Evolutionary conservation across 2,329 filamentous ascomycete species (phyloP), one percentile per base, ranked within the genome.

Genomic region (Xylariaceae sp.): DNA sequence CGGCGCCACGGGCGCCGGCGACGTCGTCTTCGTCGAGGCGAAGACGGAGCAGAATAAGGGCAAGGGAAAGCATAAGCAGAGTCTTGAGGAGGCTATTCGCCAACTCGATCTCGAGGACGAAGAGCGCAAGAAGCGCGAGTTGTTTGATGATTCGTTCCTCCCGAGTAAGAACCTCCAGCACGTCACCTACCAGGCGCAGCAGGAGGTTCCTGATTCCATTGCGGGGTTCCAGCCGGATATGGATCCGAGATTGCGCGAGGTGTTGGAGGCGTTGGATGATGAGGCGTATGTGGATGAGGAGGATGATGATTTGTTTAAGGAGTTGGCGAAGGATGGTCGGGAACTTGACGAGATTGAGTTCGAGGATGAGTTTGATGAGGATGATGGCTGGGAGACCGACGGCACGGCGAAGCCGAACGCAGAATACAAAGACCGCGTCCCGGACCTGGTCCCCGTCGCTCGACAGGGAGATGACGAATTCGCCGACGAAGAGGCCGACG

Each of bases 151-250:
- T 41, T 88, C 90, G 18, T 83, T 93, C 11, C 77, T 93, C 34
- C 89, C 90, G 0, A 91, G 88, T 7, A 91, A 92, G 69, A 93
- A 90, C 71, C 80, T 92, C 51, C 84, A 85, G 57, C 85, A 87
- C 69, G 77, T 84, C 37, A 92, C 88, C 51, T 97, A 97, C 72
- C 90, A 97, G 73, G 88, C 92, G 57, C 92, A 97, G 76, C 94
- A 99, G 74, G 85, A 96, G 68, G 78, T 97, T 0, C 94, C 94
- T 0, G 94, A 99, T 75, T 87, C 86, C 6, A 89, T 99, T 69
- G 88, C 89, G 2, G 94, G 94, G 0, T 96, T 99, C 73, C 89
- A 99, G 74, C 94, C 95, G 5, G 92, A 97, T 71, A 97, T 99
- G 94, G 95, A 99, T 70, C 92, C 92, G 1, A 82, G 93, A 45